Evolutionary conservation across 2,329 filamentous ascomycete species (phyloP).

Genomic region (Zymoseptoria passerinii): DNA sequence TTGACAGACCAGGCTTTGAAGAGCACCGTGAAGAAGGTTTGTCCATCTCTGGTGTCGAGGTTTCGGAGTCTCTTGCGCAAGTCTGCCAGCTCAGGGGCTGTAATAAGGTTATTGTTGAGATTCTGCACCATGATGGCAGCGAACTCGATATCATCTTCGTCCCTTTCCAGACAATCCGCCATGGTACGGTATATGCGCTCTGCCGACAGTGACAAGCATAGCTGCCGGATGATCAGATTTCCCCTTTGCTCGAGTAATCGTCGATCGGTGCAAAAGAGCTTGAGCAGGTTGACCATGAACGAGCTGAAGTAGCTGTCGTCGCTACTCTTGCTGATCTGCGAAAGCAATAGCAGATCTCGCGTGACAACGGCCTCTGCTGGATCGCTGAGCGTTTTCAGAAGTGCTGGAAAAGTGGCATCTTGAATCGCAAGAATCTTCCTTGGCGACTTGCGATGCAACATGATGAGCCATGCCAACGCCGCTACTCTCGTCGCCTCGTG

Average conservation of each 20-base stretch:
- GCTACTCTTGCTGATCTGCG: constrained; percentile 91
- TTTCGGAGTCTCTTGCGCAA: constrained; percentile 84
- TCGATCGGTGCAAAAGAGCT: constrained; percentile 90
- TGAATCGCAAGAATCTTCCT: constrained; percentile 84
- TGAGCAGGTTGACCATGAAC: constrained; percentile 94
- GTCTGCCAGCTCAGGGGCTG: constrained; percentile 86
- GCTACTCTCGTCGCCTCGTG: constrained; percentile 93
- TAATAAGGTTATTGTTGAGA: constrained; percentile 97
- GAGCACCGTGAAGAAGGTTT: constrained; percentile 86
- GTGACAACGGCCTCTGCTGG: constrained; percentile 93
- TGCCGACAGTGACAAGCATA: constrained; percentile 85
- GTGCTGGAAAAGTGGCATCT: constrained; percentile 89
- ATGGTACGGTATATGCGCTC: constrained; percentile 93
- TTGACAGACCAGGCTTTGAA: constrained; percentile 99
- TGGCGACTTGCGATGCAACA: constrained; percentile 93
- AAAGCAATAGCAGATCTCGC: constrained; percentile 83
- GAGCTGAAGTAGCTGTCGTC: constrained; percentile 96
- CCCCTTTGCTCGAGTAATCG: constrained; percentile 84
- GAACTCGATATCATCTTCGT: constrained; percentile 91
- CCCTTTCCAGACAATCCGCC: constrained; percentile 92
- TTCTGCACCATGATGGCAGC: constrained; percentile 99
- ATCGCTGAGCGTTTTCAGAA: constrained; percentile 93
- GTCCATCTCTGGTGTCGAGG: constrained; percentile 84
- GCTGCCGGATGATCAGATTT: constrained; percentile 90
- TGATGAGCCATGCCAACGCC: constrained; percentile 90